phyloP scores from a whole-genome alignment of 1,284 basidiomycete genomes.

The Caloboletus inedulis region DNA sequence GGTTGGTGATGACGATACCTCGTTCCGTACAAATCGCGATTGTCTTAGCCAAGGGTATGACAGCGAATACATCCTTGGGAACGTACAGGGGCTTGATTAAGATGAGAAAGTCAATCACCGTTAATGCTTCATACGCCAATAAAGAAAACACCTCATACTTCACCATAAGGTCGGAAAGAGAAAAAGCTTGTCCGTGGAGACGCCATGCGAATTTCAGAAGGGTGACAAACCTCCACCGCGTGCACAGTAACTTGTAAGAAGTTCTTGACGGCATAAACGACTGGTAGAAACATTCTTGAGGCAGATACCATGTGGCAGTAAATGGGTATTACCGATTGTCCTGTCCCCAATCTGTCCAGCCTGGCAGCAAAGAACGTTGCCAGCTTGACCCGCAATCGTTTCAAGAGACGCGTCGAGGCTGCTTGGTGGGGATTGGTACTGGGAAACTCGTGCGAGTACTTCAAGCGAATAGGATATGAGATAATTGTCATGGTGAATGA shows the following conservation, averaged over 20 bases:
- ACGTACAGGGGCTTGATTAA: slow-evolving; percentile 57
- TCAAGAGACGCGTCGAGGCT: slow-evolving; percentile 56
- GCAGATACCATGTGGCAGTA: background rate
- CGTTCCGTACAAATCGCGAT: slow-evolving; percentile 63
- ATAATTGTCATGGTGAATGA: slow-evolving; percentile 58
- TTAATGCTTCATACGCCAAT: background rate
- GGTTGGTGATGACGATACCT: slow-evolving; percentile 62
- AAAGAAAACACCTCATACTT: slow-evolving; percentile 41
- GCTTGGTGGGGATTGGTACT: slow-evolving; percentile 44
- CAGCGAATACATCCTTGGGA: slow-evolving; percentile 61
- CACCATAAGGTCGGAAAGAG: slow-evolving; percentile 59
- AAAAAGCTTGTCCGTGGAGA: slow-evolving; percentile 34
- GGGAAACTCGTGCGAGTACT: slow-evolving; percentile 54
- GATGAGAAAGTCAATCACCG: background rate
- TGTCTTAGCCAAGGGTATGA: slow-evolving; percentile 56
- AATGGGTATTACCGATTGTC: slow-evolving; percentile 46
- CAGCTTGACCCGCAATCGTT: slow-evolving; percentile 49
- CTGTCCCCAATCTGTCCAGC: slow-evolving; percentile 51
- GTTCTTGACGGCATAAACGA: slow-evolving; percentile 64
- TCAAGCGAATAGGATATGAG: slow-evolving; percentile 69
- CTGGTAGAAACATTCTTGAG: slow-evolving; percentile 36
- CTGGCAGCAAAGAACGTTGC: slow-evolving; percentile 56
- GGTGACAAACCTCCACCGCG: slow-evolving; percentile 39
- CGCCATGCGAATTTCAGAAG: slow-evolving; percentile 29
- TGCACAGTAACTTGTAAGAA: slow-evolving; percentile 55